Evolutionary conservation across 2,329 filamentous ascomycete species (phyloP).

Genomic region (Penicillium nordicum): DNA sequence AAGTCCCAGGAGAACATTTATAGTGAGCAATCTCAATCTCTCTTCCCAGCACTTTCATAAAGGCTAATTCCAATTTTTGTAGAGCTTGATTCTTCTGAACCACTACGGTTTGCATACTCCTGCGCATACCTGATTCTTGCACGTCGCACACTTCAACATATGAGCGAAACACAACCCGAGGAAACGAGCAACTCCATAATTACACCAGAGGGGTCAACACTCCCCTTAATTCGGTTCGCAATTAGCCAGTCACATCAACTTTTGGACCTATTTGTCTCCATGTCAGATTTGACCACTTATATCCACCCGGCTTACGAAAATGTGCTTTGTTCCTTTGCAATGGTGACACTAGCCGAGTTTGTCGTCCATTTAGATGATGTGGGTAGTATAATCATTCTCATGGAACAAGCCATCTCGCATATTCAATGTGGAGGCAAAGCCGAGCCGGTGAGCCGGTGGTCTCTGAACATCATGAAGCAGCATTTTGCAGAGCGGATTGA

Average conservation of each 20-base stretch:
- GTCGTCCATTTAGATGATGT: background rate
- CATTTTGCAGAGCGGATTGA: slow-evolving; percentile 2
- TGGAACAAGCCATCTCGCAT: slow-evolving; percentile 10
- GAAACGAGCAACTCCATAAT: background rate
- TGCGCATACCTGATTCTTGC: background rate
- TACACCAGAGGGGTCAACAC: background rate
- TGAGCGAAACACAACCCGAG: background rate
- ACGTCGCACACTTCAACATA: background rate
- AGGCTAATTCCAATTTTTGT: background rate
- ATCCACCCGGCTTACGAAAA: background rate
- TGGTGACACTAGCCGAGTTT: background rate
- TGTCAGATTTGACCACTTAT: background rate
- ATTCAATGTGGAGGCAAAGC: slow-evolving; percentile 17
- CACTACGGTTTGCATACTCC: background rate
- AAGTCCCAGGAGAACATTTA: background rate
- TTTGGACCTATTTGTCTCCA: background rate
- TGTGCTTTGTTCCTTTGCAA: background rate
- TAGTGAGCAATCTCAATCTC: background rate
- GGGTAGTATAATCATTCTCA: background rate
- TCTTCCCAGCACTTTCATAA: background rate
- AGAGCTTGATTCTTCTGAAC: background rate
- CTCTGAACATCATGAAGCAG: slow-evolving; percentile 15
- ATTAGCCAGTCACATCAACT: background rate
- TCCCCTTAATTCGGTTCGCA: background rate
- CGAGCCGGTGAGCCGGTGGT: slow-evolving; percentile 18